Evolutionary conservation across 352 stramenopile species (phyloP).

Genomic region (Pythium guiyangense): DNA sequence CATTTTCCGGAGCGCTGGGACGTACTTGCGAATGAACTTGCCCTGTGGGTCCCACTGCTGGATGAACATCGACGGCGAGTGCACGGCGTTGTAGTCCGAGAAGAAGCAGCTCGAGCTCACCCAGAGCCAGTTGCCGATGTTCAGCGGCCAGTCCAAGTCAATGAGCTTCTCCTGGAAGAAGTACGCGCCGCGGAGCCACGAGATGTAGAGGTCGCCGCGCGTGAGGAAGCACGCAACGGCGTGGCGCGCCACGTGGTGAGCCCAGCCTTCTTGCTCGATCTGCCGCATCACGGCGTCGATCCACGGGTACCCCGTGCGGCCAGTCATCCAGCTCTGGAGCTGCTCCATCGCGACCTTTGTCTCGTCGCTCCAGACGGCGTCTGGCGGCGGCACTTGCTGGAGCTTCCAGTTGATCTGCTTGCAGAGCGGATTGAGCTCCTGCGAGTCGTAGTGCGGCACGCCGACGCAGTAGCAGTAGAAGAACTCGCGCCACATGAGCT

Average conservation of each 20-base stretch:
- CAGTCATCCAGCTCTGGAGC: slow-evolving; percentile 86
- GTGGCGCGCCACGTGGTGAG: slow-evolving; percentile 85
- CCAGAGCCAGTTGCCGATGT: slow-evolving; percentile 98
- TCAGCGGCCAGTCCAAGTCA: slow-evolving; percentile 95
- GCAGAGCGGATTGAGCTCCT: slow-evolving; percentile 88
- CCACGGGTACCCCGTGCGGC: slow-evolving; percentile 95
- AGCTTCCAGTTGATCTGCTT: slow-evolving; percentile 72
- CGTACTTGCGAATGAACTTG: slow-evolving; percentile 89
- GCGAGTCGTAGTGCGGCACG: slow-evolving; percentile 83
- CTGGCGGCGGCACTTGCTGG: slow-evolving; percentile 18
- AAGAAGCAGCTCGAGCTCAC: slow-evolving; percentile 94
- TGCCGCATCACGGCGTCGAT: slow-evolving; percentile 96
- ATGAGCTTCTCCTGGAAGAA: slow-evolving; percentile 92
- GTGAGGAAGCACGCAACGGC: slow-evolving; percentile 96
- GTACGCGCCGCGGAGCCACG: slow-evolving; percentile 88
- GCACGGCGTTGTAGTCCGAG: slow-evolving; percentile 94
- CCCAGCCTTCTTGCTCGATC: slow-evolving; percentile 86
- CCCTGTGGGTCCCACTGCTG: slow-evolving; percentile 93
- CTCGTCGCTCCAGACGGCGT: slow-evolving; percentile 21
- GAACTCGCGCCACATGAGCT: slow-evolving; percentile 96
- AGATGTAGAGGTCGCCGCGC: slow-evolving; percentile 92
- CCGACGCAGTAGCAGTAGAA: slow-evolving; percentile 81
- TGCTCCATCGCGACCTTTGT: slow-evolving; percentile 50
- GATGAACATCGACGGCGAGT: slow-evolving; percentile 88
- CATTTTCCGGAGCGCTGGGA: slow-evolving; percentile 88